Conservation (phyloP, 2,329 filamentous ascomycete genomes). For the Pseudogymnoascus sp. region DNA sequence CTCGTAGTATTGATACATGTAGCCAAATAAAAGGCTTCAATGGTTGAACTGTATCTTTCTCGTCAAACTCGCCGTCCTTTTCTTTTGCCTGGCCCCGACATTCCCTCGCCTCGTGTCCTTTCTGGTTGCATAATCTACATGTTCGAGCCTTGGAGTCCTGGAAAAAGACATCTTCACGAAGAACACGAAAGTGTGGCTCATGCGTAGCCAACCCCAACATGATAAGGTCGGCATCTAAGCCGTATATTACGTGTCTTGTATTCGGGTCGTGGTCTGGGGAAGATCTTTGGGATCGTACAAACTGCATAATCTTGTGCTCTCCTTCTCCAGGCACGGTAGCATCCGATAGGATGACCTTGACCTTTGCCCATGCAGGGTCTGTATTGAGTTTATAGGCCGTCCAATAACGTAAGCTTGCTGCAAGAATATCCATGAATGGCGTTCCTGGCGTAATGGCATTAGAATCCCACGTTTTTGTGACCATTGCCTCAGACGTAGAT, state of each 20-base stretch:
- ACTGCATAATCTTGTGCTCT: constrained; percentile 99
- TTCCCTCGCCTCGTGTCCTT: constrained; percentile 79
- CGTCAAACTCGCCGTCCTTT: constrained; percentile 71
- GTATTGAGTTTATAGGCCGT: constrained; percentile 96
- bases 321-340: constrained; percentile 95
- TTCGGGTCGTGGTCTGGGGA: constrained; percentile 92
- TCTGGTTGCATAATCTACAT: constrained; percentile 85
- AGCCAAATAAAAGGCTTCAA: constrained; percentile 98
- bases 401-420: constrained; percentile 88
- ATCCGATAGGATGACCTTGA: constrained; percentile 98
- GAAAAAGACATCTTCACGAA: constrained; percentile 94
- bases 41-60: constrained; percentile 62
- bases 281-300: constrained; percentile 84
- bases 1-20: constrained; percentile 81
- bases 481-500: constrained; percentile 50
- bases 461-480: constrained; percentile 88
- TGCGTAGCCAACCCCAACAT: constrained; percentile 97
- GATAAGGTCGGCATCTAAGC: constrained; percentile 94
- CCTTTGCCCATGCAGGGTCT: constrained; percentile 87
- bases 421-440: constrained; percentile 96
- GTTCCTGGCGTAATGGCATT: constrained; percentile 89
- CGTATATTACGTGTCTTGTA: constrained; percentile 96
- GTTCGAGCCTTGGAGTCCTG: constrained; percentile 75
- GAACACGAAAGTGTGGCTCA: constrained; percentile 91
- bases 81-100: constrained; percentile 73